Percentiles rank a stretch among this genome's conserved stretches.
Evolutionary conservation across 805 yeast genomes (phyloP).

Genomic region (Ogataea pilisensis): DNA sequence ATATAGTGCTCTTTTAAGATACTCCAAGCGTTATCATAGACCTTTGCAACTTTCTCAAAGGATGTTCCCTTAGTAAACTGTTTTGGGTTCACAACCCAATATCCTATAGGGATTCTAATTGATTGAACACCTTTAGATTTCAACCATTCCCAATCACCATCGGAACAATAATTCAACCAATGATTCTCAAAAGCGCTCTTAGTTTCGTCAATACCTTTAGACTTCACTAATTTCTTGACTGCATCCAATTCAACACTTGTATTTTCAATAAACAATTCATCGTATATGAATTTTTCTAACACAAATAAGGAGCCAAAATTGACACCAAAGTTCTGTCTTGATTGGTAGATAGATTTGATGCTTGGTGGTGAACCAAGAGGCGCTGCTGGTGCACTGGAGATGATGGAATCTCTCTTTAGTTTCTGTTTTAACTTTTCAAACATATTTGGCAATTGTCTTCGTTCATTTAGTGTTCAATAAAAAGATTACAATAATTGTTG

Average conservation of each 20-base stretch:
- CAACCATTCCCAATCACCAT: constrained; percentile 80
- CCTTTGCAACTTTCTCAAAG: constrained; percentile 48
- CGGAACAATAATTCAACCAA: constrained; percentile 59
- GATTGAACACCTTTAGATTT: constrained; percentile 65
- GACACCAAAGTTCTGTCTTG: constrained; percentile 72
- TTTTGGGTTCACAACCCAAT: constrained; percentile 79
- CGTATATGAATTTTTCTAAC: constrained; percentile 75
- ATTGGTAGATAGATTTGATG: constrained; percentile 48
- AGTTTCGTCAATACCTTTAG: constrained; percentile 52
- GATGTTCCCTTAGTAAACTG: constrained; percentile 54
- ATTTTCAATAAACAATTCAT: constrained; percentile 52
- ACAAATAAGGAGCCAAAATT: constrained; percentile 82
- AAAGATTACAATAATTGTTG: no score
- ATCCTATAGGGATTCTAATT: constrained; percentile 85
- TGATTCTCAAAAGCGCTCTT: constrained; percentile 52
- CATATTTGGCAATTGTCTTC: constrained; percentile 5
- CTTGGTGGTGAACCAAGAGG: constrained; percentile 35
- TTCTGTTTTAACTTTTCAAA: constrained; percentile 16
- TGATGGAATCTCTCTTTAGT: neutral
- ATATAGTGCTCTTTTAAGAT: constrained; percentile 47
- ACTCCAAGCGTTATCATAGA: constrained; percentile 75
- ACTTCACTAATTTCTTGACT: constrained; percentile 43
- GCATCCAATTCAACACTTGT: constrained; percentile 74
- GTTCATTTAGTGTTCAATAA: no score
- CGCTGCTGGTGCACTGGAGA: constrained; percentile 27